Evolutionary conservation across 306 rosid genomes (phyloP).

Genomic region (Quercus gilva): DNA sequence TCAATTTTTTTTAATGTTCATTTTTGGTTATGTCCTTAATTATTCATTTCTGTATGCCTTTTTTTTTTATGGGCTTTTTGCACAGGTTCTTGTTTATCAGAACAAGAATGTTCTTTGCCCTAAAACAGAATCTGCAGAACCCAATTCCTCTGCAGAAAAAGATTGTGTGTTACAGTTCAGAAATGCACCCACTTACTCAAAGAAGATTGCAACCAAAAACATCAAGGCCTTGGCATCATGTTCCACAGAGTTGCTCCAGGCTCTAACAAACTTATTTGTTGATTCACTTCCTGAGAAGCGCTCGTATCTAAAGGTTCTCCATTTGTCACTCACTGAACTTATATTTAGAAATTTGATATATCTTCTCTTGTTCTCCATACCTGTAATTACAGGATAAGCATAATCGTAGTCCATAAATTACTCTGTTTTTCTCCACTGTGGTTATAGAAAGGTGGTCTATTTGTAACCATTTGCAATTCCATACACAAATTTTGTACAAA

Average conservation of each 20-base stretch:
- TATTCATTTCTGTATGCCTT: conserved; percentile 10
- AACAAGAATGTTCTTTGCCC: conserved; percentile 61
- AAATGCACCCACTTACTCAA: conserved; percentile 54
- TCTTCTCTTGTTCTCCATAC: conserved; percentile 8
- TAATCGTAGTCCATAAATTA: background rate
- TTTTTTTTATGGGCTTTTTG: background rate
- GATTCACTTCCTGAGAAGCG: conserved; percentile 49
- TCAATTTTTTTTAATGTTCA: background rate
- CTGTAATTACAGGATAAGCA: background rate
- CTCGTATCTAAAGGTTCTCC: conserved; percentile 58
- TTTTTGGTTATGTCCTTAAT: conserved; percentile 3
- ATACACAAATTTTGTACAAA: background rate
- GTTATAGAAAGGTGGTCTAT: background rate
- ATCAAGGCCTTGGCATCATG: conserved; percentile 61
- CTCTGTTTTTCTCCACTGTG: background rate
- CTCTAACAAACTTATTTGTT: conserved; percentile 62
- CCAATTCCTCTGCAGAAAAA: conserved; percentile 22
- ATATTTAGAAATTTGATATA: background rate
- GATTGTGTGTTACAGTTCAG: conserved; percentile 34
- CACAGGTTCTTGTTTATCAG: conserved; percentile 77
- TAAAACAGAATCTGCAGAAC: conserved; percentile 26
- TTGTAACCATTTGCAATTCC: background rate
- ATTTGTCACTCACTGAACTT: conserved; percentile 15
- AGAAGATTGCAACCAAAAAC: conserved; percentile 70
- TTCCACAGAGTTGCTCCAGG: conserved; percentile 60